Conservation (phyloP, 2,329 filamentous ascomycete genomes). For the Ophiocordyceps camponoti-saundersi region DNA sequence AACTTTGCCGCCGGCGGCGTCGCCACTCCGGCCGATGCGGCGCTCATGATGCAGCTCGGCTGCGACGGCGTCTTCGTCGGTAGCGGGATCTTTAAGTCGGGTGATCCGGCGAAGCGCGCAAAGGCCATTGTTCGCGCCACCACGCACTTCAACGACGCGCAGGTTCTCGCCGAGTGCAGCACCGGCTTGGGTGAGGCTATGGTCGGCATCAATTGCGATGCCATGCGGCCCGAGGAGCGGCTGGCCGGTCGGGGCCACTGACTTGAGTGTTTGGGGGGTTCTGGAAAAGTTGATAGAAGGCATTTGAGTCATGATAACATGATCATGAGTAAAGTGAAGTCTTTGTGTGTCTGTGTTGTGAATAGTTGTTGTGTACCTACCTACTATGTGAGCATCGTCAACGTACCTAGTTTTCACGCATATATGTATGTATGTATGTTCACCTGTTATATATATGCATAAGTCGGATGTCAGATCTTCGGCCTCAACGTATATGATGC, state of each 20-base stretch:
- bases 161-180: constrained; percentile 74
- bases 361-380: too few relatives aligned
- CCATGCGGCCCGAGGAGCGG: constrained; percentile 65
- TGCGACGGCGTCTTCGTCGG: constrained; percentile 98
- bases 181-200: constrained; percentile 90
- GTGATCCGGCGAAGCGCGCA: constrained; percentile 75
- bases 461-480: too few relatives aligned
- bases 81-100: constrained; percentile 92
- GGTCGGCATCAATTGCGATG: constrained; percentile 81
- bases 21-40: constrained; percentile 95
- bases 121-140: constrained; percentile 90
- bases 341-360: too few relatives aligned
- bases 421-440: too few relatives aligned
- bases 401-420: too few relatives aligned
- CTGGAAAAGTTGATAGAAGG: too few relatives aligned
- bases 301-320: too few relatives aligned
- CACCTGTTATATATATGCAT: too few relatives aligned
- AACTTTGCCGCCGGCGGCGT: constrained; percentile 98
- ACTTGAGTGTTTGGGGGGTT: background rate
- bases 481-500: too few relatives aligned
- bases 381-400: too few relatives aligned
- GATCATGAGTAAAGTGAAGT: too few relatives aligned
- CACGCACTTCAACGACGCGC: constrained; percentile 75
- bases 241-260: constrained; percentile 55
- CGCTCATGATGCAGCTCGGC: constrained; percentile 94